A percentile compares a stretch with the other conserved stretches of the same genome.
These are phyloP conservation scores for Apostasia shenzhenica DNA, from an alignment of 106 monocot species.

Conservation along the genomic window DNA sequence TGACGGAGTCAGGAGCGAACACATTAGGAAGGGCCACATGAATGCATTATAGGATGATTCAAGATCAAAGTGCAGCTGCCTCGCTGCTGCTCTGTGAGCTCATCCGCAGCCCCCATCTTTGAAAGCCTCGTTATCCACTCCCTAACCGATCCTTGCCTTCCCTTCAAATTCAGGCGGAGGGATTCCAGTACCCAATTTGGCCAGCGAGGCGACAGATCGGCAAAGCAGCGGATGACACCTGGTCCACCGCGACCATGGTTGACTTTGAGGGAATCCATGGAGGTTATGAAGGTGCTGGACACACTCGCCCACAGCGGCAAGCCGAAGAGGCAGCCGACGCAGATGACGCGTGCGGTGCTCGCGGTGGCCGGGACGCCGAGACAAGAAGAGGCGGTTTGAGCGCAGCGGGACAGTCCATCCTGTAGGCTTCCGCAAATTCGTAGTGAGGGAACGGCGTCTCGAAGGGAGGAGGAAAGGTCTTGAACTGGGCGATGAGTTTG, in stretches of 20 bases:
- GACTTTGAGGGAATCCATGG: conserved; percentile 69
- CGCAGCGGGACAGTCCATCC: conserved; percentile 71
- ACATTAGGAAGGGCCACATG: conserved; percentile 52
- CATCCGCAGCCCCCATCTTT: conserved; percentile 88
- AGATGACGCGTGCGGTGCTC: conserved; percentile 56
- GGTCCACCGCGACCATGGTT: conserved; percentile 72
- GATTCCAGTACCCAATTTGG: conserved; percentile 51
- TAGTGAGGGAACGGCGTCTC: conserved; percentile 51
- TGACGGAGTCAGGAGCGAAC: conserved; percentile 32
- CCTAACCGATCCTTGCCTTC: conserved; percentile 60
- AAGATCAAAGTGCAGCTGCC: conserved; percentile 84
- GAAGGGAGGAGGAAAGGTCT: conserved; percentile 67
- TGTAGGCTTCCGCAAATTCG: conserved; percentile 71
- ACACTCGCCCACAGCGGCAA: conserved; percentile 67
- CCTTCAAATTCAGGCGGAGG: conserved; percentile 78
- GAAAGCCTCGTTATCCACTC: conserved; percentile 79
- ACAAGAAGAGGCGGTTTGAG: conserved; percentile 69
- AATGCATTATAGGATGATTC: conserved; percentile 79
- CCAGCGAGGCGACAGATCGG: conserved; percentile 62
- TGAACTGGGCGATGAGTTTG: conserved; percentile 81
- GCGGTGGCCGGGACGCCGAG: conserved; percentile 82
- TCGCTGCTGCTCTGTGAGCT: conserved; percentile 86
- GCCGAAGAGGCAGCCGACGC: conserved; percentile 21
- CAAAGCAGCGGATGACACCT: conserved; percentile 73
- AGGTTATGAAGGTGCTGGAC: conserved; percentile 83